A percentile compares a stretch with the other conserved stretches of the same genome.
Conservation (phyloP, 192 early-diverging fungal genomes). For the Linnemannia zychae region DNA sequence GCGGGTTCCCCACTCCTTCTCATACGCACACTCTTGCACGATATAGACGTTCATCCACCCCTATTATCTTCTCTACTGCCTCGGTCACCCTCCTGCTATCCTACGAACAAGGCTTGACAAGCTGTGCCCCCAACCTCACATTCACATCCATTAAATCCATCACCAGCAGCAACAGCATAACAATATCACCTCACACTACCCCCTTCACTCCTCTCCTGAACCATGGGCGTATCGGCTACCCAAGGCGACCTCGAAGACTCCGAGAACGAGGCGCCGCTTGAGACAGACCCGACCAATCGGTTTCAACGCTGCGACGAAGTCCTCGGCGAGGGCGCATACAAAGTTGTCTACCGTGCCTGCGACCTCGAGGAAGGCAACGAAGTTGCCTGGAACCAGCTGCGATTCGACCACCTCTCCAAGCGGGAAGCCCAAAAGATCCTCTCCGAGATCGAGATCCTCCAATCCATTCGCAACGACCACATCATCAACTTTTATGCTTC, state of each 20-base stretch:
- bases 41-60: not conserved
- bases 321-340: conserved; percentile 76
- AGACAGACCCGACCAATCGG: conserved; percentile 69
- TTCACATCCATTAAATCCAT: not conserved
- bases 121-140: not conserved
- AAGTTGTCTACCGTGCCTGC: conserved; percentile 82
- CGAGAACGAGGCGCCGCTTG: conserved; percentile 21
- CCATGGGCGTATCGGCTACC: not conserved
- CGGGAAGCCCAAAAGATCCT: conserved; percentile 20
- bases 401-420: conserved; percentile 50
- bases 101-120: not conserved
- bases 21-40: not conserved
- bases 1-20: not conserved
- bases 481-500: conserved; percentile 80
- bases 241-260: conserved; percentile 4
- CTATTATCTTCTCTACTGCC: not conserved
- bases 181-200: not conserved
- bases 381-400: conserved; percentile 86
- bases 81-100: not conserved
- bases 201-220: not conserved
- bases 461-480: conserved; percentile 79
- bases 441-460: conserved; percentile 70
- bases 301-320: conserved; percentile 67
- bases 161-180: not conserved
- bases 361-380: conserved; percentile 86